Evolutionary conservation across 140 eudicot genomes (phyloP), one percentile per base, ranked within the genome.

Genomic region (Erigeron philadelphicus): DNA sequence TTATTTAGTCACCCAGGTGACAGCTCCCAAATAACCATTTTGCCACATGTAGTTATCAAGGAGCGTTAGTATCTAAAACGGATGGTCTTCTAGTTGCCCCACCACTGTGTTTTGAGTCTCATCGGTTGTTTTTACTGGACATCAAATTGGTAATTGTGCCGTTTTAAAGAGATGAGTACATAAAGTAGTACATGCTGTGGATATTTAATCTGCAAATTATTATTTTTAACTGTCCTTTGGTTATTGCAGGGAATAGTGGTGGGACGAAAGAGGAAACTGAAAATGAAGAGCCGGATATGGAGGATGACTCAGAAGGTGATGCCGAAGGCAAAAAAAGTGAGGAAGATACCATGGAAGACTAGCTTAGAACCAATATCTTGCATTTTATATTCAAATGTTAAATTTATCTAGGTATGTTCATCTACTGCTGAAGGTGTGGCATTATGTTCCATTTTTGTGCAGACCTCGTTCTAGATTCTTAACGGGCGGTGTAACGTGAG

Each of bases 281-380:
- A 0, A 76, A 61, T 4, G 82, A 78, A 23, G 90, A 69, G 50
- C 64, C 68, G 25, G 75, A 77, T 0, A 41, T 45, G 0, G 82
- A 72, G 4, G 82, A 63, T 3, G 74, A 55, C 50, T 73, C 73
- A 5, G 86, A 74, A 38, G 82, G 76, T 21, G 77, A 74, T 5
- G 58, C n/a, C 0, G 70, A 69, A 15, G 87, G 69, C 38, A 31
- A 31, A 31, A 5, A 31, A 42, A 79, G 68, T 8, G 84, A 87
- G 50, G 84, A 80, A 53, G 84, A 81, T 9, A 55, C 18, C 64
- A 72, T 38, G 45, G 90, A 82, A 21, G 83, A 82, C 25, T 59
- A 45, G 48, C 46, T 49, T 43, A 45, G 2, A 59, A 50, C 8
- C 25, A 8, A 8, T 35, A 61, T 60, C 46, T 57, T 57, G 8